Evolutionary conservation across 257 asterid genomes (phyloP).

Genomic region (Solanum chiquidenum): DNA sequence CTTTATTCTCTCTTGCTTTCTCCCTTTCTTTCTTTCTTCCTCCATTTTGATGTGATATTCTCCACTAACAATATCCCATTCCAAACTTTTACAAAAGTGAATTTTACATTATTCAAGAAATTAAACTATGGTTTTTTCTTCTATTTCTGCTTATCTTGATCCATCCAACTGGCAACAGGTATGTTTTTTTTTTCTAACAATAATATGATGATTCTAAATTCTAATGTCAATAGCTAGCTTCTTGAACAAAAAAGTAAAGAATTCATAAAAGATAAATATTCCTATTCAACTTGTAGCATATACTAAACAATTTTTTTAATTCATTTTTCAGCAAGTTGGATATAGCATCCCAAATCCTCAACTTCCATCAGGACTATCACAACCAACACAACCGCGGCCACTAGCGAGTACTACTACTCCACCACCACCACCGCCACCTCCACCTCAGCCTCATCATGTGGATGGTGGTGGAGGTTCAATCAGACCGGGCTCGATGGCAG

Average conservation of each 20-base stretch:
- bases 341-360: constrained; percentile 30
- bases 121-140: constrained; percentile 74
- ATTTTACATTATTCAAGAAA: constrained; percentile 29
- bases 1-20: constrained; percentile 2
- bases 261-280: constrained; percentile 39
- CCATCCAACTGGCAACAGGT: constrained; percentile 98
- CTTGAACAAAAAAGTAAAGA: constrained; percentile 34
- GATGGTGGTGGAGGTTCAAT: constrained; percentile 41
- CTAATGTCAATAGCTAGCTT: constrained; percentile 36
- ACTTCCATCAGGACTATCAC: constrained; percentile 19
- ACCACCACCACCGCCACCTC: neutral
- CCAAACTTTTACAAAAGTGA: constrained; percentile 73
- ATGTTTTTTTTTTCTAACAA: neutral
- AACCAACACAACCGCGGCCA: constrained; percentile 14
- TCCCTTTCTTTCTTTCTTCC: constrained; percentile 8
- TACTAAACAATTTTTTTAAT: neutral
- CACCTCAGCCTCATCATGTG: constrained; percentile 22
- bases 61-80: constrained; percentile 46
- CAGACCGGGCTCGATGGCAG: constrained; percentile 84
- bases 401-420: neutral
- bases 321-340: constrained; percentile 29
- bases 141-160: constrained; percentile 94
- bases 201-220: constrained; percentile 22
- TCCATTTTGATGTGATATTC: constrained; percentile 71
- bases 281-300: constrained; percentile 37